Conservation (phyloP, 495 filamentous ascomycete genomes). For the Penicillium subrubescens region DNA sequence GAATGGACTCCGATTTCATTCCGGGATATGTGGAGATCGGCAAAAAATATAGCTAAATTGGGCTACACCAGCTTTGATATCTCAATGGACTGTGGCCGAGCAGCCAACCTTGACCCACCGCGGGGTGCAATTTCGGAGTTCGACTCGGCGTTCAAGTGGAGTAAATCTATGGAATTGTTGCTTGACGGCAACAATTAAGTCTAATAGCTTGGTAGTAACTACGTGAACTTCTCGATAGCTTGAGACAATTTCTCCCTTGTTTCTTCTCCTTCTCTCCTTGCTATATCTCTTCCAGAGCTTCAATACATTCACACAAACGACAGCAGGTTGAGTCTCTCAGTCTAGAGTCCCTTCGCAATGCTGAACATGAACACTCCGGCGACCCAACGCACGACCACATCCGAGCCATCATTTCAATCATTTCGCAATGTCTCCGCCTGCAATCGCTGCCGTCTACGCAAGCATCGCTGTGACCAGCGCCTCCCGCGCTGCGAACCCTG, state of each 20-base stretch:
- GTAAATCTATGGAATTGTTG: background rate
- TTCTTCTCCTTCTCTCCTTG: background rate
- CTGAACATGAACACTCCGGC: background rate
- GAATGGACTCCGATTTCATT: background rate
- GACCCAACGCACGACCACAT: background rate
- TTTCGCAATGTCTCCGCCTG: constrained; percentile 95
- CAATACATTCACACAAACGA: background rate
- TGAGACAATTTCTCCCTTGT: background rate
- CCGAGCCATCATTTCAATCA: constrained; percentile 26
- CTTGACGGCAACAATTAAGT: background rate
- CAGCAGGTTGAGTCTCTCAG: background rate
- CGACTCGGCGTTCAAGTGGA: background rate
- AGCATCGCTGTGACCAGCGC: constrained; percentile 90
- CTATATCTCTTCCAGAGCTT: background rate
- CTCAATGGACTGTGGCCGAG: background rate
- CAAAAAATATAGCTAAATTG: background rate
- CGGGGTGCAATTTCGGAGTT: background rate
- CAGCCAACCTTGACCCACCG: background rate
- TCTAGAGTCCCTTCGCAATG: background rate
- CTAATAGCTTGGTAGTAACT: background rate
- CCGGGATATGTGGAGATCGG: background rate
- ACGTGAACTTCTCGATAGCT: background rate
- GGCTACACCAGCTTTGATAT: background rate
- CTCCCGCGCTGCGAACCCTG: constrained; percentile 86
- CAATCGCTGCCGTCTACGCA: constrained; percentile 85